Evolutionary conservation across 306 rosid species (phyloP), one percentile per base, ranked within the genome.

Genomic region (Malus orientalis): DNA sequence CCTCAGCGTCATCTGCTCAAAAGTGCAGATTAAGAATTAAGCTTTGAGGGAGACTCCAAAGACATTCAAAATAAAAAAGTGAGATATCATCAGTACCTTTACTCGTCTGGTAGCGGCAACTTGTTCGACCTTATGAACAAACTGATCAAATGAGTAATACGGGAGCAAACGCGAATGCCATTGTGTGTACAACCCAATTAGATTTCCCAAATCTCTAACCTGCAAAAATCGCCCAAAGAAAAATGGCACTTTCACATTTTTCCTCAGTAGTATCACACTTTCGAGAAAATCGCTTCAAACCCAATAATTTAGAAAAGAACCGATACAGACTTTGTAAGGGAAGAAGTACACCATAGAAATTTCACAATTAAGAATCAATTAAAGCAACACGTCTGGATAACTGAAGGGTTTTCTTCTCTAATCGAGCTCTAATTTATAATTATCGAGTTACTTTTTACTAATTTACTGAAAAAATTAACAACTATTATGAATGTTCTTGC

Each of bases 81-180:
- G 20, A 71, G 16, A 20, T 58, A 4, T n/a, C 62, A 10, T 36
- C 11, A 11, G 18, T 69, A 90, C 97, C 97, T 92, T 92, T 1
- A 90, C 96, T 20, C 90, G 99, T 74, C 69, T 90, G 6, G 97
- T 89, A 33, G 96, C 81, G 3, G 91, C 93, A 67, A 92, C 99
- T 73, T 89, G 86, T 82, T 95, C 99, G 12, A 91, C 96, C 86
- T 90, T 95, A 69, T 84, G 85, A 59, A 90, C 67, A 82, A 95
- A 95, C 70, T 92, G 93, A 76, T 88, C 84, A 65, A 89, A 95
- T 9, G 97, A 74, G 84, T 85, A 92, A 81, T 90, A 95, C 25
- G 97, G 99, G 49, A 95, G 83, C 83, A 91, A 66, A 16, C 85
- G 92, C 75, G 97, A 89, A 86, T 95, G 97, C 99, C 99, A 95